Evolutionary conservation across 192 early-diverging fungal genomes (phyloP).

Genomic region (Piromyces sp.): DNA sequence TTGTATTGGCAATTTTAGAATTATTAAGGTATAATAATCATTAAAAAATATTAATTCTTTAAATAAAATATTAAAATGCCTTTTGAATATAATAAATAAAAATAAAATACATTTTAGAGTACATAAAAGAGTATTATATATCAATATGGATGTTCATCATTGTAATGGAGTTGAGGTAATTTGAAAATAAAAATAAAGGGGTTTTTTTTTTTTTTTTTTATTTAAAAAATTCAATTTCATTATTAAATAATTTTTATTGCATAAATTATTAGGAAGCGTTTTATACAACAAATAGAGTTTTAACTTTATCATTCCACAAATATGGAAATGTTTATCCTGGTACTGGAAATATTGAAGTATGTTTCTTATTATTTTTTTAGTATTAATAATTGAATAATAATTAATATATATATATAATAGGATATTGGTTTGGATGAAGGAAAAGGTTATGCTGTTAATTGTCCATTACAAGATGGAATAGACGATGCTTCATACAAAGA

Average conservation of each 20-base stretch:
- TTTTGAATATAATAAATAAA: too few relatives aligned
- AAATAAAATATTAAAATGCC: too few relatives aligned
- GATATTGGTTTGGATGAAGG: background rate
- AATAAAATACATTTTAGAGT: too few relatives aligned
- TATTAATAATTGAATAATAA: too few relatives aligned
- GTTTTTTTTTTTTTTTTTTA: too few relatives aligned
- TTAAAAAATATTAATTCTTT: too few relatives aligned
- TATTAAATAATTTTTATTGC: too few relatives aligned
- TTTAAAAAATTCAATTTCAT: too few relatives aligned
- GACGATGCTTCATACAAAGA: constrained; percentile 82
- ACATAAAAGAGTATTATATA: constrained; percentile 29
- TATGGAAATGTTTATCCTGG: background rate
- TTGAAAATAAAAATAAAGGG: too few relatives aligned
- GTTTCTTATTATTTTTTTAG: background rate
- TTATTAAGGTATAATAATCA: constrained; percentile 60
- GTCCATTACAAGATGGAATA: background rate
- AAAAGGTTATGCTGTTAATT: background rate
- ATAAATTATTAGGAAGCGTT: background rate
- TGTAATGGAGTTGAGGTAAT: background rate
- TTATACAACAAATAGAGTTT: background rate
- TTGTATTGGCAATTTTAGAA: constrained; percentile 84
- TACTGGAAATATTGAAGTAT: background rate
- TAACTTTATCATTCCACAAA: background rate
- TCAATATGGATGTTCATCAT: constrained; percentile 6
- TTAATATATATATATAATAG: background rate